phyloP scores from a whole-genome alignment of 768 basidiomycete genomes.

The Lactarius indigo region DNA sequence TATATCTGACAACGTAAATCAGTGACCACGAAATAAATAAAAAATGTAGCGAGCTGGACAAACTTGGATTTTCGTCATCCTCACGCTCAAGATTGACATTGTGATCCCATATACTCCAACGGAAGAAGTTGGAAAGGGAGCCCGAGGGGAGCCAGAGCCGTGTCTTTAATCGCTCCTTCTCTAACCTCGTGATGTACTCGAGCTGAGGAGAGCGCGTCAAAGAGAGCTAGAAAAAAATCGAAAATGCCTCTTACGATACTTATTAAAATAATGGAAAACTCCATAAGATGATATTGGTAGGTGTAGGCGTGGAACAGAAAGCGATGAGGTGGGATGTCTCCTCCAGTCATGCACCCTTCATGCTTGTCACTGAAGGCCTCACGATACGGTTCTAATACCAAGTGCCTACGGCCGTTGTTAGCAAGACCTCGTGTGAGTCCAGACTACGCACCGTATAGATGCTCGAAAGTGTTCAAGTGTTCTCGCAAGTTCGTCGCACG shows the following conservation, averaged over 20 bases:
- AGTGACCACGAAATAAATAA: not conserved
- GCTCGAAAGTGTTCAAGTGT: slow-evolving; percentile 46
- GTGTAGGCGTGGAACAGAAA: slow-evolving; percentile 73
- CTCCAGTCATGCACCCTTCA: slow-evolving; percentile 28
- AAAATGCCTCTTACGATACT: slow-evolving; percentile 34
- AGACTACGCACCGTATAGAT: slow-evolving; percentile 44
- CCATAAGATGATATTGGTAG: slow-evolving; percentile 56
- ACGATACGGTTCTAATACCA: slow-evolving; percentile 60
- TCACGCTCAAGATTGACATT: slow-evolving; percentile 42
- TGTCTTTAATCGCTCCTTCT: slow-evolving; percentile 40
- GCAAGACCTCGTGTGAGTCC: not conserved
- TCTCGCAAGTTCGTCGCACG: slow-evolving; percentile 36
- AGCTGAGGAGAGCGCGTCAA: slow-evolving; percentile 42
- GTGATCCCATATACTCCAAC: slow-evolving; percentile 45
- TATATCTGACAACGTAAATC: slow-evolving; percentile 35
- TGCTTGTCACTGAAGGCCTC: slow-evolving; percentile 42
- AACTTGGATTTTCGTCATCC: slow-evolving; percentile 70
- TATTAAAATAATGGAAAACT: slow-evolving; percentile 34
- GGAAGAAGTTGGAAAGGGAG: slow-evolving; percentile 35
- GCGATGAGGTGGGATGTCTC: slow-evolving; percentile 57
- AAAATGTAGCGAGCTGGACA: slow-evolving; percentile 2
- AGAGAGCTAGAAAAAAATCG: not conserved
- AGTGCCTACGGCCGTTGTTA: slow-evolving; percentile 33
- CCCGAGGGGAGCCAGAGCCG: slow-evolving; percentile 58
- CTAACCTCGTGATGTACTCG: slow-evolving; percentile 52